Base-by-base conservation (phyloP, 371 early-diverging fungal genomes). In the Neoconidiobolus thromboides region DNA sequence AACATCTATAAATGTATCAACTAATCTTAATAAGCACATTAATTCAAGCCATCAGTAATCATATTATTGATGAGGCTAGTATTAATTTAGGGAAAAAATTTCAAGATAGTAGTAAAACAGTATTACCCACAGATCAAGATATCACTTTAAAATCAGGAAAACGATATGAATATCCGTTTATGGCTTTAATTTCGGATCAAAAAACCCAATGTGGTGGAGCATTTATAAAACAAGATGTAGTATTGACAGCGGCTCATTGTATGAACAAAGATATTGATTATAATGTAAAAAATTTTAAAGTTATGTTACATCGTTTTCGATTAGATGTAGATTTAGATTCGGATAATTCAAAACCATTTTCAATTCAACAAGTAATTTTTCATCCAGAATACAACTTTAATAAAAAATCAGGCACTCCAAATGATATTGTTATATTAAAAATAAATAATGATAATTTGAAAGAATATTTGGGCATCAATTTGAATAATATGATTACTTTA, bases 221-320 rank as follows among this genome's bases (percentile, higher is more conserved):
- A 38, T 36, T 55, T 55, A 40, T 55, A 42, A 38, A 12, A 10
- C 55, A 38, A 7, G 40, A 55, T 9, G 14, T 55, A 40, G 39
- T 55, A 10, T 26, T 55, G 12, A 55, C 55, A 4, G 55, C 55
- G 12, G 55, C 55, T 3, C 55, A 55, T 38, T 55, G 55, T n/a
- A n/a, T 55, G 3, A 40, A 40, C 26, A n/a, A 51, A 9, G 52
- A 51, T 5, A 7, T 10, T 26, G 5, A 36, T 9, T 51, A 51
- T 36, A n/a, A 26, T 7, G 5, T 51, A n/a, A 7, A 5, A 10
- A 51, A 36, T 38, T 51, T 51, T 38, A 51, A 51, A 9, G 52
- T 51, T 51, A 51, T 51, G 26, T 36, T 51, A 38, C 52, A 51
- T 51, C 52, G 52, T n/a, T 51, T 26, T n/a, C 52, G n/a, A 38